Evolutionary conservation across 176 grass and related monocot genomes (phyloP).

Genomic region (Typha latifolia): DNA sequence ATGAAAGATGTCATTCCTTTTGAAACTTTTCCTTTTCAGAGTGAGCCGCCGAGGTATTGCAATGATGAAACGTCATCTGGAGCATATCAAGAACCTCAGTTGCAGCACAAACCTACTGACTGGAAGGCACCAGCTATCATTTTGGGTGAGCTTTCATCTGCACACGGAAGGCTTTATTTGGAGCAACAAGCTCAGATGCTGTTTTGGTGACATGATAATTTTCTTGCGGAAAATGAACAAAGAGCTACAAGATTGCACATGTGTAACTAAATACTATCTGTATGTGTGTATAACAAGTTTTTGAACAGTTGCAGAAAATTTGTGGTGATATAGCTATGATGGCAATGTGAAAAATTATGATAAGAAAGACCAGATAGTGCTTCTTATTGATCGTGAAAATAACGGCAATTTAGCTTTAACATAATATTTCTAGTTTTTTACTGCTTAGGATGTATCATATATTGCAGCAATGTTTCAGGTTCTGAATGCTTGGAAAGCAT

Average conservation of each 20-base stretch:
- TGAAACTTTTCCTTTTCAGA: conserved; percentile 9
- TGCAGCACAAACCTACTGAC: neutral
- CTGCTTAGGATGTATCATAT: neutral
- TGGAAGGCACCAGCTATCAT: conserved; percentile 33
- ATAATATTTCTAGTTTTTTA: neutral
- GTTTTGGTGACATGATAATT: neutral
- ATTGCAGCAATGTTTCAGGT: conserved; percentile 13
- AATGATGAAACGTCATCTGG: conserved; percentile 8
- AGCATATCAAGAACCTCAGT: neutral
- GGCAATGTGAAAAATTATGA: neutral
- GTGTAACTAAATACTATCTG: too few species aligned
- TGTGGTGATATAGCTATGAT: too few species aligned
- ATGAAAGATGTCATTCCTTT: neutral
- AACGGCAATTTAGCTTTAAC: neutral
- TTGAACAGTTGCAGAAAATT: too few species aligned
- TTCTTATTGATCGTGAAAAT: neutral
- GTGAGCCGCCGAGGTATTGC: neutral
- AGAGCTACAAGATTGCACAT: too few species aligned
- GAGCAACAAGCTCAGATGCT: neutral
- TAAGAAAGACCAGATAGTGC: neutral
- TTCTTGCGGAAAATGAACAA: too few species aligned
- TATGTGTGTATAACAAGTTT: too few species aligned
- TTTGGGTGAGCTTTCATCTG: conserved; percentile 20
- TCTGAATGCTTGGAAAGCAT: conserved; percentile 63
- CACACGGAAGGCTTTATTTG: neutral